Percentiles rank a stretch among this genome's conserved stretches.
Conservation (phyloP, 305 asterid species). For the Fraxinus ornus region DNA sequence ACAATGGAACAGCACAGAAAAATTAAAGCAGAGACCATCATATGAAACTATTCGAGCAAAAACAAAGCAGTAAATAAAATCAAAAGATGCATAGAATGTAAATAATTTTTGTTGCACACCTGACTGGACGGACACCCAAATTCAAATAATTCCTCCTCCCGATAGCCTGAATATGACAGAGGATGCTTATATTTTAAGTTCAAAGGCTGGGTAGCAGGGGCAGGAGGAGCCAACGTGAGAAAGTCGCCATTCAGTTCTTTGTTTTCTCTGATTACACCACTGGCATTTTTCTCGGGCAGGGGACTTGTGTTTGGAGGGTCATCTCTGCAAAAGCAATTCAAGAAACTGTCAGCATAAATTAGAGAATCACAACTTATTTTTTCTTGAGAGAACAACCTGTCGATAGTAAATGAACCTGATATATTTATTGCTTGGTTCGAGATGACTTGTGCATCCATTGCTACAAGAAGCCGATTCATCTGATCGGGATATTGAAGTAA, state of each 20-base stretch:
- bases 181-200: slow-evolving; percentile 23
- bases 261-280: slow-evolving; percentile 27
- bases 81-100: background rate
- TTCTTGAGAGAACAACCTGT: background rate
- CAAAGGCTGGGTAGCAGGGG: slow-evolving; percentile 29
- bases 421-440: slow-evolving; percentile 37
- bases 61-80: background rate
- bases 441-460: slow-evolving; percentile 36
- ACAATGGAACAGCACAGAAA: background rate
- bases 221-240: slow-evolving; percentile 77
- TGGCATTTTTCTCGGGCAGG: slow-evolving; percentile 25
- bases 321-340: slow-evolving; percentile 38
- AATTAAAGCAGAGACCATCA: background rate
- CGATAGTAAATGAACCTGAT: slow-evolving; percentile 39
- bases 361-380: slow-evolving; percentile 6
- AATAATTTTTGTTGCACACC: slow-evolving; percentile 31
- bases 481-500: slow-evolving; percentile 33
- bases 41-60: background rate
- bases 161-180: slow-evolving; percentile 22
- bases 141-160: slow-evolving; percentile 22
- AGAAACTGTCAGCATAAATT: slow-evolving; percentile 14
- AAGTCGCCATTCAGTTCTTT: slow-evolving; percentile 55
- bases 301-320: slow-evolving; percentile 45
- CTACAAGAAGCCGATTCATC: slow-evolving; percentile 50
- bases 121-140: slow-evolving; percentile 31